Conservation (phyloP, 208 protist species). For the Jaenimonas drosophilae region DNA sequence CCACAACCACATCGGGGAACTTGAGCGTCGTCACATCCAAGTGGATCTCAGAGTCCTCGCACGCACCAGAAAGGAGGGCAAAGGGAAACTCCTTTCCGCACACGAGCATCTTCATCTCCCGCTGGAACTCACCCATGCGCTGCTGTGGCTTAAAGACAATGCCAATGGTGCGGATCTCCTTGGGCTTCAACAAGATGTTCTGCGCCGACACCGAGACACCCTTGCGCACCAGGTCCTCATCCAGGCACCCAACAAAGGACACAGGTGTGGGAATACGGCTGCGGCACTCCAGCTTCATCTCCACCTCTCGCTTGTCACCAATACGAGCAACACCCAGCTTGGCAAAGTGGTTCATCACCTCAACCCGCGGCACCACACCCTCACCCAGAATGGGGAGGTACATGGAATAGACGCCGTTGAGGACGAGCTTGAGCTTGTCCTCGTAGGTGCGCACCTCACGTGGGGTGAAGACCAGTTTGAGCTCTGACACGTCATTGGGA, state of each 20-base stretch:
- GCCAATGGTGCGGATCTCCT: constrained; percentile 52
- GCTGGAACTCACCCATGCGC: constrained; percentile 86
- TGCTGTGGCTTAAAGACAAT: constrained; percentile 68
- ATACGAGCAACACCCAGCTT: constrained; percentile 81
- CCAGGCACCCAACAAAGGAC: constrained; percentile 55
- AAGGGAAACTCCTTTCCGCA: constrained; percentile 82
- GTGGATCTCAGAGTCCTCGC: constrained; percentile 92
- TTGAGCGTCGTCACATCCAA: constrained; percentile 82
- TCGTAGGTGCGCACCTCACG: constrained; percentile 67
- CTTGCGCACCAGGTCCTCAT: constrained; percentile 48
- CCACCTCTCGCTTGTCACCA: constrained; percentile 52
- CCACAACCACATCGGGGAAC: constrained; percentile 90
- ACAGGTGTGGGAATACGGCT: constrained; percentile 75
- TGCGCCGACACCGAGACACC: constrained; percentile 46
- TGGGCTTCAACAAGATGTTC: constrained; percentile 68
- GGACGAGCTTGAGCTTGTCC: constrained; percentile 85
- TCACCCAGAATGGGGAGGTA: constrained; percentile 83
- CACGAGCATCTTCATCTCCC: constrained; percentile 84
- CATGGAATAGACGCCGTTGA: constrained; percentile 89
- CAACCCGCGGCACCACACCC: constrained; percentile 82
- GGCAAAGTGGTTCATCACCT: constrained; percentile 73
- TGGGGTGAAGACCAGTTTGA: constrained; percentile 86
- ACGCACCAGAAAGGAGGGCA: constrained; percentile 77
- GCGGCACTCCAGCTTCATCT: constrained; percentile 80
- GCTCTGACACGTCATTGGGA: constrained; percentile 52